These are phyloP conservation scores for Pseudophaeomoniella oleicola DNA, from an alignment of 2,329 filamentous ascomycete genomes.

Conservation along the genomic window DNA sequence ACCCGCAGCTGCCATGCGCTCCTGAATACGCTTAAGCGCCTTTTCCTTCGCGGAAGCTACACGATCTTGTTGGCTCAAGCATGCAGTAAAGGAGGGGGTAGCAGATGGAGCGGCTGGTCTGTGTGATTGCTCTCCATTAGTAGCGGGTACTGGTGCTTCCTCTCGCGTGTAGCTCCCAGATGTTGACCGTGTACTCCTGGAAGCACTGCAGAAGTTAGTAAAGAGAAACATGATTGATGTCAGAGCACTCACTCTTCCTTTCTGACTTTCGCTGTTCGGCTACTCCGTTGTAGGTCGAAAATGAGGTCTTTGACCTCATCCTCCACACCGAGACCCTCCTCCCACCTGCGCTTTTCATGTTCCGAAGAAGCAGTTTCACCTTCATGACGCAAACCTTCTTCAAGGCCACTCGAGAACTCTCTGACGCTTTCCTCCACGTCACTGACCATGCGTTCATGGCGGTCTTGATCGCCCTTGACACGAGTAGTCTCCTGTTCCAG, in stretches of 20 bases:
- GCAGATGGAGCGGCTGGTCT: slow-evolving; percentile 31
- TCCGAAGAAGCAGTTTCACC: slow-evolving; percentile 61
- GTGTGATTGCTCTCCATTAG: slow-evolving; percentile 19
- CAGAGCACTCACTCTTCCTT: slow-evolving; percentile 39
- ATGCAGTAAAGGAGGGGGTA: slow-evolving; percentile 61
- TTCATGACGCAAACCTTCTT: slow-evolving; percentile 75
- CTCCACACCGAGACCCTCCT: slow-evolving; percentile 89
- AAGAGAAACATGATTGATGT: slow-evolving; percentile 4
- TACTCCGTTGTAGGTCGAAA: slow-evolving; percentile 82
- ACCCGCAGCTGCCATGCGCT: slow-evolving; percentile 82
- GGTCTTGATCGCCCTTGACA: slow-evolving; percentile 72
- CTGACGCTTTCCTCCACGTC: slow-evolving; percentile 94
- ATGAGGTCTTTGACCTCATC: slow-evolving; percentile 97
- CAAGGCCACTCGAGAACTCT: slow-evolving; percentile 71
- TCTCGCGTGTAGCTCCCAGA: slow-evolving; percentile 36
- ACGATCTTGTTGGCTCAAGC: slow-evolving; percentile 82
- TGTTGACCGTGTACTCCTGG: slow-evolving; percentile 38
- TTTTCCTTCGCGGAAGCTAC: slow-evolving; percentile 95
- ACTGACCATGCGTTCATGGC: slow-evolving; percentile 89
- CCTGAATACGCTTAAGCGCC: slow-evolving; percentile 91
- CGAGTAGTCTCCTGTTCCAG: slow-evolving; percentile 78
- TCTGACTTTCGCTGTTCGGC: slow-evolving; percentile 57
- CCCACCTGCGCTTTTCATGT: slow-evolving; percentile 87
- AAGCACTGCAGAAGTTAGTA: slow-evolving; percentile 21
- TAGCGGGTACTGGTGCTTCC: slow-evolving; percentile 34